Percentiles rank a stretch among this genome's conserved stretches.
Conservation (phyloP, 441 rosid species). For the Monsonia emarginata region DNA sequence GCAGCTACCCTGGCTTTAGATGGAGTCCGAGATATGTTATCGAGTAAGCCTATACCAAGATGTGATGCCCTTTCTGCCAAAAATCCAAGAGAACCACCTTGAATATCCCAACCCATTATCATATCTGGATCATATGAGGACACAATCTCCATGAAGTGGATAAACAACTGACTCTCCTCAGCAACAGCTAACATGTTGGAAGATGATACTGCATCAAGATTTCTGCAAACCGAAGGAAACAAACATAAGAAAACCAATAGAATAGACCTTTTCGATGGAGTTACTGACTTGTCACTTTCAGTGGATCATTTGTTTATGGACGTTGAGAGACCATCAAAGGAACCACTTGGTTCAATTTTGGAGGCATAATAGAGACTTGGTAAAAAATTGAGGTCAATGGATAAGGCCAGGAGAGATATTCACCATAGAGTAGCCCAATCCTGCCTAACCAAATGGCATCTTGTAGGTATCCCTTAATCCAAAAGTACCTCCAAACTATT, state of each 20-base stretch:
- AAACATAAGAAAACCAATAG: conserved; percentile 12
- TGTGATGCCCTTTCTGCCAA: conserved; percentile 93
- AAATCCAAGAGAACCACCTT: conserved; percentile 88
- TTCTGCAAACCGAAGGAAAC: conserved; percentile 37
- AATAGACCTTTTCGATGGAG: neutral
- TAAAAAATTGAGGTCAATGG: conserved; percentile 4
- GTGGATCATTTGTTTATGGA: neutral
- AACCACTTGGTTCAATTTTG: neutral
- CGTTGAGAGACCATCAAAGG: neutral
- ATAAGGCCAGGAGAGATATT: neutral
- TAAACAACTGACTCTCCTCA: conserved; percentile 63
- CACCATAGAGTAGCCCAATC: conserved; percentile 2
- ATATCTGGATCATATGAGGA: conserved; percentile 72
- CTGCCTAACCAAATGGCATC: neutral
- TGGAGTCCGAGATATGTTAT: conserved; percentile 68
- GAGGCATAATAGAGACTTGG: neutral
- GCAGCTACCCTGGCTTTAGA: conserved; percentile 27
- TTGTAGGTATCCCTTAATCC: neutral
- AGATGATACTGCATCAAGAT: conserved; percentile 60
- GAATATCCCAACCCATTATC: conserved; percentile 90
- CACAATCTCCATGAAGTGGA: conserved; percentile 42
- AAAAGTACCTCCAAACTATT: neutral
- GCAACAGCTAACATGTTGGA: conserved; percentile 43
- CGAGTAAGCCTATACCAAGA: conserved; percentile 78
- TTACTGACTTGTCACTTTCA: neutral